Evolutionary conservation across 1,284 basidiomycete genomes (phyloP).

Genomic region (Irpex sp.): DNA sequence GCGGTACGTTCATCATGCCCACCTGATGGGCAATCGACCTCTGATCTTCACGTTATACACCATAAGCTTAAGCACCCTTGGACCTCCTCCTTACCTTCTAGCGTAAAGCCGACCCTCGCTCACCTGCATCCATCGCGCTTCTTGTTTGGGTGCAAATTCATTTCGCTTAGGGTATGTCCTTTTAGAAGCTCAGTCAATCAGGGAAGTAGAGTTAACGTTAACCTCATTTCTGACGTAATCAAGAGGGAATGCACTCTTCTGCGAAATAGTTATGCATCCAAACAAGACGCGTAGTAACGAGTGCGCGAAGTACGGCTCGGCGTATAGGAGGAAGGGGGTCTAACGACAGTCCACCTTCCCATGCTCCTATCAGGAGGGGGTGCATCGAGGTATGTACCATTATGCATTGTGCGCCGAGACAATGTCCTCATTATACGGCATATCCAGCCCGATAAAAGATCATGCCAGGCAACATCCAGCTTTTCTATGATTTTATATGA

Average conservation of each 20-base stretch:
- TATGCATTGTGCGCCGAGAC: background rate
- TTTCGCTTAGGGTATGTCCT: conserved; percentile 46
- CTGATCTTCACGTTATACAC: background rate
- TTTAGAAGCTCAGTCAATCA: background rate
- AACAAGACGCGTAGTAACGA: conserved; percentile 68
- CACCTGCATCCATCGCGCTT: conserved; percentile 71
- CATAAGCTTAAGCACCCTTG: conserved; percentile 1
- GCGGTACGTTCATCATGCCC: background rate
- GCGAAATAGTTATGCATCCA: conserved; percentile 57
- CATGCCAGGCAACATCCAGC: too few species aligned
- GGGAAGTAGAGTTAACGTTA: background rate
- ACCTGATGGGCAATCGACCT: background rate
- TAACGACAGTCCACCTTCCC: background rate
- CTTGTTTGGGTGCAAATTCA: conserved; percentile 60
- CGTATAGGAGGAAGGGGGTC: conserved; percentile 48
- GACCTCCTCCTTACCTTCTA: conserved; percentile 40
- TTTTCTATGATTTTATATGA: background rate
- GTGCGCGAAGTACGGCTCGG: conserved; percentile 63
- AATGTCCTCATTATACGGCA: background rate
- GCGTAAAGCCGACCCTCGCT: conserved; percentile 64
- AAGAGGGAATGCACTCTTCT: conserved; percentile 33
- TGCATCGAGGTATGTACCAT: background rate
- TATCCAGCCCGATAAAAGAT: background rate
- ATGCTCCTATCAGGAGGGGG: background rate
- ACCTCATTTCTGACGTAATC: conserved; percentile 7